A percentile compares a stretch with the other conserved stretches of the same genome.
phyloP scores from a whole-genome alignment of 177 flowering plant genomes.

The Telopea speciosissima region DNA sequence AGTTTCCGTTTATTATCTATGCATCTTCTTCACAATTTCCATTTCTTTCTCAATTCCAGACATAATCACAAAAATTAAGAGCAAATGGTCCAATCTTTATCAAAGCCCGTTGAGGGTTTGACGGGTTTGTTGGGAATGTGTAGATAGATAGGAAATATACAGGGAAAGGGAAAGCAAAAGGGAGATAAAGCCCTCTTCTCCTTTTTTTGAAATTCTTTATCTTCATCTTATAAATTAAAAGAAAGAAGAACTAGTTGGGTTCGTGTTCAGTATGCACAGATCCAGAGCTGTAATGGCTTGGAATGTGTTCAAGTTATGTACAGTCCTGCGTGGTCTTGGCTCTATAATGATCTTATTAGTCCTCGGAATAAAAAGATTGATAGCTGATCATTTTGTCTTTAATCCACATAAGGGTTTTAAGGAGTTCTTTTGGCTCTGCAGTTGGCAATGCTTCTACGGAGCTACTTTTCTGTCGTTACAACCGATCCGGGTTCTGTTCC shows the following conservation, averaged over 20 bases:
- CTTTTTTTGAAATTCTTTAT: too few species aligned
- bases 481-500: conserved; percentile 69
- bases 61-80: too few species aligned
- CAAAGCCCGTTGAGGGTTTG: background rate
- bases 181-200: background rate
- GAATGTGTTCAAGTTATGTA: too few species aligned
- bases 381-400: too few species aligned
- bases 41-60: too few species aligned
- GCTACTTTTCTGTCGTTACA: conserved; percentile 50
- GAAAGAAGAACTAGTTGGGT: background rate
- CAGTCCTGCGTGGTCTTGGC: too few species aligned
- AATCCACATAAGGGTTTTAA: background rate
- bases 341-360: too few species aligned
- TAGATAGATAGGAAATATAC: background rate
- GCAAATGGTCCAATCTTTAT: background rate
- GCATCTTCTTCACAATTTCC: background rate
- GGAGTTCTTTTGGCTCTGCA: conserved; percentile 18
- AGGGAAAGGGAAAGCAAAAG: background rate
- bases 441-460: conserved; percentile 66
- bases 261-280: background rate
- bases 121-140: background rate
- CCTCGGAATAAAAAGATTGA: background rate
- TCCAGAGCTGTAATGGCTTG: too few species aligned
- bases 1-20: too few species aligned
- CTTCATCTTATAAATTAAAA: too few species aligned